These are phyloP conservation scores for Aspergillus ochraceoroseus DNA, from an alignment of 2,329 filamentous ascomycete genomes.

Conservation along the genomic window DNA sequence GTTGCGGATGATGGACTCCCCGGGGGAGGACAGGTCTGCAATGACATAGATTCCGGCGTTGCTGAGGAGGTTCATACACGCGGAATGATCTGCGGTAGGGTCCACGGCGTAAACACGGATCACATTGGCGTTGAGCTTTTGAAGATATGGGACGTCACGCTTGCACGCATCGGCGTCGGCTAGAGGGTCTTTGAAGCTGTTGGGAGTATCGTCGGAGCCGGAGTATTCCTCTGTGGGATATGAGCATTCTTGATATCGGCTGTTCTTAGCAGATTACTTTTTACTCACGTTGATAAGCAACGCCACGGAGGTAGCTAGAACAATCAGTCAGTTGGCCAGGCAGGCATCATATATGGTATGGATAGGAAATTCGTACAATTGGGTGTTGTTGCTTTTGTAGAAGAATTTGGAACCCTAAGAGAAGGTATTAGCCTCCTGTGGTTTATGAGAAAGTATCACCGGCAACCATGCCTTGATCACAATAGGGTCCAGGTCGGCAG, in stretches of 20 bases:
- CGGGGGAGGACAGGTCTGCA: conserved; percentile 78
- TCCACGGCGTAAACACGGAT: conserved; percentile 93
- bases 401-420: conserved; percentile 76
- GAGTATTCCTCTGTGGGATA: conserved; percentile 52
- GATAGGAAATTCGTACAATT: conserved; percentile 46
- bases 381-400: conserved; percentile 69
- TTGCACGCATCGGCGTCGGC: conserved; percentile 64
- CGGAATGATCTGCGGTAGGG: conserved; percentile 67
- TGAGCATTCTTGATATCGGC: conserved; percentile 3
- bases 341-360: neutral
- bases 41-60: conserved; percentile 90
- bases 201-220: conserved; percentile 49
- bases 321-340: conserved; percentile 5
- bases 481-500: conserved; percentile 54
- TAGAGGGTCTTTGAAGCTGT: conserved; percentile 73
- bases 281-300: conserved; percentile 75
- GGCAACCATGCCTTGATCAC: conserved; percentile 45
- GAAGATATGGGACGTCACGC: conserved; percentile 76
- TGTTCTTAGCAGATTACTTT: too few species aligned
- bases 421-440: neutral
- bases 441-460: neutral
- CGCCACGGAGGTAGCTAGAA: conserved; percentile 69
- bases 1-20: conserved; percentile 76
- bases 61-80: conserved; percentile 76
- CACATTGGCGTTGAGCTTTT: conserved; percentile 75